These are phyloP conservation scores for Marchantia paleacea DNA, from an alignment of 225 moss, liverwort and hornwort species.

Conservation along the genomic window DNA sequence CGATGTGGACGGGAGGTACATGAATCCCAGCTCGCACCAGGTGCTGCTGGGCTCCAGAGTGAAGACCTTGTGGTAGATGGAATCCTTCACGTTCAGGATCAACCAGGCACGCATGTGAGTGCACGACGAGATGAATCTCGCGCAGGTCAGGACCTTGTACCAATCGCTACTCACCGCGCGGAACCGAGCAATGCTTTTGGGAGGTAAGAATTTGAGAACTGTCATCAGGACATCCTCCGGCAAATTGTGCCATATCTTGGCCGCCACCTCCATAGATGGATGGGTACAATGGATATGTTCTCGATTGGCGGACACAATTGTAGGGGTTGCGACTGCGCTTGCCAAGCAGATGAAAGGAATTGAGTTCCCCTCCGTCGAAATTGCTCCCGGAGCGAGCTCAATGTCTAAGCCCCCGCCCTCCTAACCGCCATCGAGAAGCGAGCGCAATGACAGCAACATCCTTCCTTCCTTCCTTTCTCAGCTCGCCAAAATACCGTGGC, in stretches of 20 bases:
- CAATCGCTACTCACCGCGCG: conserved; percentile 1
- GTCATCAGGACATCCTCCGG: conserved; percentile 12
- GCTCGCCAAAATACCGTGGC: too few relatives aligned
- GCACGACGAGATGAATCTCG: conserved; percentile 5
- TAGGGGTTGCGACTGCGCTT: too few relatives aligned
- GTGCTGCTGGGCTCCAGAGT: conserved; percentile 5
- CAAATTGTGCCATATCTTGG: conserved; percentile 3
- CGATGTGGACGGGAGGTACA: background rate
- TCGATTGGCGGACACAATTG: too few relatives aligned
- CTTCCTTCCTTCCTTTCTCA: too few relatives aligned
- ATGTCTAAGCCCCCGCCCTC: too few relatives aligned
- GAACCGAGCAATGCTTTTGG: conserved; percentile 2
- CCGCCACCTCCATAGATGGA: background rate
- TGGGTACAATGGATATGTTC: too few relatives aligned
- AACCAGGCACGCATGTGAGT: conserved; percentile 1
- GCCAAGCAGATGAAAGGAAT: too few relatives aligned
- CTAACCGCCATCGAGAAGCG: too few relatives aligned
- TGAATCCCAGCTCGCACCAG: conserved; percentile 8
- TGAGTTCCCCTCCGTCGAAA: too few relatives aligned
- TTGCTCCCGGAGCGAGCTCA: too few relatives aligned
- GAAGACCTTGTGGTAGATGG: background rate
- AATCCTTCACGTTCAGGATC: conserved; percentile 15
- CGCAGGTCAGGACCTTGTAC: background rate
- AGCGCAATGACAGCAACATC: too few relatives aligned
- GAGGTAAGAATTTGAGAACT: conserved; percentile 4